These are phyloP conservation scores for Naganishia randhawae DNA, from an alignment of 768 basidiomycete species.

Conservation along the genomic window DNA sequence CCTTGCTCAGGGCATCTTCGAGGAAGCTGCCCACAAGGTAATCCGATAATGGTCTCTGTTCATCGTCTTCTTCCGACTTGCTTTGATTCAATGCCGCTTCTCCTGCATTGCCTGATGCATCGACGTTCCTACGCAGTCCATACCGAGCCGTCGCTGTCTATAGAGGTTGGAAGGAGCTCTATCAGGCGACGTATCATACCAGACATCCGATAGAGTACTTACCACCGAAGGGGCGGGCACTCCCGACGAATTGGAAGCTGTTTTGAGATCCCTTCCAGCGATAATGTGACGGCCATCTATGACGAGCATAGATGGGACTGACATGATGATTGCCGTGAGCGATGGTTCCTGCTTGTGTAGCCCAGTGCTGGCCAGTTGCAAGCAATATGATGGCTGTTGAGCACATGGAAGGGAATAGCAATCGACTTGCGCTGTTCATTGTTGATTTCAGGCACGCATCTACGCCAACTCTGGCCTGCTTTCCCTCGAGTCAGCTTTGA, in stretches of 20 bases:
- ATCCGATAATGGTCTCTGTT: slow-evolving; percentile 20
- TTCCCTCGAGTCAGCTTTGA: too few species aligned
- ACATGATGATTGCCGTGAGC: neutral
- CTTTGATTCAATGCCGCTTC: neutral
- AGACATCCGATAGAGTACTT: neutral
- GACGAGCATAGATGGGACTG: slow-evolving; percentile 20
- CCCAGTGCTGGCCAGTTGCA: too few species aligned
- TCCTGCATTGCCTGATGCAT: neutral
- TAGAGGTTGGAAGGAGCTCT: neutral
- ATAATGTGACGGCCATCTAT: slow-evolving; percentile 21
- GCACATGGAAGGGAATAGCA: too few species aligned
- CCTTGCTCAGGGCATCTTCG: slow-evolving; percentile 25
- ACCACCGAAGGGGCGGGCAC: slow-evolving; percentile 6
- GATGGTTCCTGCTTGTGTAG: neutral
- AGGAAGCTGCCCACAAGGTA: slow-evolving; percentile 24
- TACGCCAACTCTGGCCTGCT: neutral
- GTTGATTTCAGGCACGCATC: neutral
- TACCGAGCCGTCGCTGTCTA: slow-evolving; percentile 19
- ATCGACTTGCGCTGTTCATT: neutral
- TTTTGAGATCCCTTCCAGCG: slow-evolving; percentile 14
- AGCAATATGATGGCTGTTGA: too few species aligned
- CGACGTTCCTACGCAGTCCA: slow-evolving; percentile 14
- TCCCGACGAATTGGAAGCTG: slow-evolving; percentile 14
- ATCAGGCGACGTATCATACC: neutral
- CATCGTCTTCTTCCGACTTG: neutral